Base-by-base conservation (phyloP, 2,329 filamentous ascomycete genomes). In the Dothistroma septosporum region DNA sequence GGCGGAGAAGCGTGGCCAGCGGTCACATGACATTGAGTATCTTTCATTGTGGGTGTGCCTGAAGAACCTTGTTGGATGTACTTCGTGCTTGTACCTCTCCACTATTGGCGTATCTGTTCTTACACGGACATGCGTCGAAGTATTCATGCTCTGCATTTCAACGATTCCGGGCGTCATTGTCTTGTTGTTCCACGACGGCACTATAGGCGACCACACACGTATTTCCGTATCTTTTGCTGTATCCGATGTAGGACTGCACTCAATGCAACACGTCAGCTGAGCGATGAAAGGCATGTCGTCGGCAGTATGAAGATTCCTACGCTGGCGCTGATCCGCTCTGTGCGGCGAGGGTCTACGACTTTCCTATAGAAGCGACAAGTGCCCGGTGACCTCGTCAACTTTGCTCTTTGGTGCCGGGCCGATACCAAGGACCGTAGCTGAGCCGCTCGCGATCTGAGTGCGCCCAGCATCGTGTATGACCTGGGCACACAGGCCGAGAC, bases 401-500 rank as follows among this genome's bases (percentile, higher is more conserved):
- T 92, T 79, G 70, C 90, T 92, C 81, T 89, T 92, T 0, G 93
- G 93, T 28, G 88, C 93, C 61, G 85, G 77, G 35, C 78, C 80
- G 61, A 82, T 86, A 0, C 94, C 94, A 55, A 99, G 79, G 47
- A 99, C 94, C 0, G 94, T 99, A 75, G 91, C 84, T 75, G 92
- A 97, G 19, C 94, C 93, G 48, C 89, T 87, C 56, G 92, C 92
- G 76, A 99, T 97, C 83, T 99, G 94, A 50, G 94, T 99, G 63
- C 94, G 85, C 14, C 94, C 94, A n/a, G 94, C 94, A 77, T 99
- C 94, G 71, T 90, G 87, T 67, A 99, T 93, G 57, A 96, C 87
- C 75, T 93, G 89, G 57, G 93, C 91, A 62, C 91, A 92, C 61
- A 99, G 76, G 1, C 94, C 93, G 61, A 97, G 75, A 73, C 87